Conservation (phyloP, 2,329 filamentous ascomycete species). For the Blastomyces parvus region DNA sequence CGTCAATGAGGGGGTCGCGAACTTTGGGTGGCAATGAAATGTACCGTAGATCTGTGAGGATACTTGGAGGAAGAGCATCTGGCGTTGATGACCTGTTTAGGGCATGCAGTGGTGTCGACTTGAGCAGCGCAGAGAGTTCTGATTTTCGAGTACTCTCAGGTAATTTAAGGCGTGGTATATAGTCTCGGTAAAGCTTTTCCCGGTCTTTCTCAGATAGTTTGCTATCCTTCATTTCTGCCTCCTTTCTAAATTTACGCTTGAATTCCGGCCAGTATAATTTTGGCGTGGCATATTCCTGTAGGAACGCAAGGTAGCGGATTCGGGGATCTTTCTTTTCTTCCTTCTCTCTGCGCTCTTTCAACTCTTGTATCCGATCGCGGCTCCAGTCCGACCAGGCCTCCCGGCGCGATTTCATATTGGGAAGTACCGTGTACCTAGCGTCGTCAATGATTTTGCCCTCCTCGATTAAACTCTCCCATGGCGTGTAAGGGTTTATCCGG, state of each 20-base stretch:
- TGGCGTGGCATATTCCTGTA: conserved; percentile 71
- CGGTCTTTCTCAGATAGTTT: conserved; percentile 40
- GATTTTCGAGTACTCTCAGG: conserved; percentile 38
- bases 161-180: conserved; percentile 39
- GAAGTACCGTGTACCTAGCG: conserved; percentile 71
- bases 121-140: conserved; percentile 37
- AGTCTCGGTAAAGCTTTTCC: conserved; percentile 41
- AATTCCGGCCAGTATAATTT: conserved; percentile 98
- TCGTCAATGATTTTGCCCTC: conserved; percentile 76
- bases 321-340: conserved; percentile 74
- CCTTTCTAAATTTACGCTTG: conserved; percentile 78
- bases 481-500: conserved; percentile 72
- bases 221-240: conserved; percentile 56
- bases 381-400: conserved; percentile 82
- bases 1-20: conserved; percentile 34
- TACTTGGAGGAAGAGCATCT: conserved; percentile 31
- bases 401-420: conserved; percentile 69
- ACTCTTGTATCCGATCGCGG: conserved; percentile 60
- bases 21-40: conserved; percentile 33
- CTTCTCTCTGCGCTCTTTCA: conserved; percentile 62
- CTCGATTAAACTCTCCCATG: conserved; percentile 84
- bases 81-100: conserved; percentile 34
- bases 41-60: conserved; percentile 38
- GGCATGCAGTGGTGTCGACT: conserved; percentile 32
- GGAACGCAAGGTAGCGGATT: conserved; percentile 70